Evolutionary conservation across 2,329 filamentous ascomycete genomes (phyloP).

Genomic region (Hypoxylon sp.): DNA sequence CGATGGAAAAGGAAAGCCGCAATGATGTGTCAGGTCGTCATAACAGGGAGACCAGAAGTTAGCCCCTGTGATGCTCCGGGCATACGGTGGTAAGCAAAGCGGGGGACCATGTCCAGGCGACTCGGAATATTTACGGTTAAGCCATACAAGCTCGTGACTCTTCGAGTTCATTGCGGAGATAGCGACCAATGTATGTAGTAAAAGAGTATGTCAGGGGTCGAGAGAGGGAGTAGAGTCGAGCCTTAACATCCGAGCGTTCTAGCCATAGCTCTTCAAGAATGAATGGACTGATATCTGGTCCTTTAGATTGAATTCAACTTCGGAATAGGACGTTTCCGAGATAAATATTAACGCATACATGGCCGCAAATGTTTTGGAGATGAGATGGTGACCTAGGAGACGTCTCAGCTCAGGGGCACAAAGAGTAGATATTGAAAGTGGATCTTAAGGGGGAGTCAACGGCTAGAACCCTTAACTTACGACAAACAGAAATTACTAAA

Average conservation of each 20-base stretch:
- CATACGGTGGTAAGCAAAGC: slow-evolving; percentile 29
- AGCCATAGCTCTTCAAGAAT: not conserved
- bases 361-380: not conserved
- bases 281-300: not conserved
- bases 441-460: not conserved
- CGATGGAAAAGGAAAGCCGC: slow-evolving; percentile 18
- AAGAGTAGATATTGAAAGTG: not conserved
- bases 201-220: not conserved
- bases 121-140: slow-evolving; percentile 12
- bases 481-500: not conserved
- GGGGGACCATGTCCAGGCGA: slow-evolving; percentile 14
- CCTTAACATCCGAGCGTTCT: slow-evolving; percentile 9
- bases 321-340: not conserved
- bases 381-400: not conserved
- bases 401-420: not conserved
- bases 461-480: not conserved
- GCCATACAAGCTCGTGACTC: slow-evolving; percentile 4
- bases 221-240: slow-evolving; percentile 4
- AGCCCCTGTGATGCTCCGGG: slow-evolving; percentile 23
- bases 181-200: not conserved
- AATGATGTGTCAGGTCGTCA: slow-evolving; percentile 21
- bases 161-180: slow-evolving; percentile 11
- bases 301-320: not conserved
- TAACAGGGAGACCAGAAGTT: slow-evolving; percentile 1
- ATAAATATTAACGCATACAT: not conserved